phyloP scores from a whole-genome alignment of 75 land plant species.

The Sequoia sempervirens region DNA sequence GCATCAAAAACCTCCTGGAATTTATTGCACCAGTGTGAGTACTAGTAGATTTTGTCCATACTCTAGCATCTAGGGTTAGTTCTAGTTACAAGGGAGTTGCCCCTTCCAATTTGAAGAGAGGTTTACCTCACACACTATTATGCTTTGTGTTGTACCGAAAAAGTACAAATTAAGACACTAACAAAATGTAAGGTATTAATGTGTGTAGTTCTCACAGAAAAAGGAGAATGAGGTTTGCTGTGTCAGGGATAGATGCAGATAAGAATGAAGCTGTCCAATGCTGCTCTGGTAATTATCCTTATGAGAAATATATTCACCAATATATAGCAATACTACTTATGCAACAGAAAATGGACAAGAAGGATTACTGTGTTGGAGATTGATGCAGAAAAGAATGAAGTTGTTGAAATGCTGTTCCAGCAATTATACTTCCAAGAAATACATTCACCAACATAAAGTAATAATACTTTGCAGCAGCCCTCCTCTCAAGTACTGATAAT shows the following conservation, averaged over 20 bases:
- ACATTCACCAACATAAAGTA: conserved; percentile 65
- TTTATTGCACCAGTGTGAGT: too few species aligned
- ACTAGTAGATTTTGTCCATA: too few species aligned
- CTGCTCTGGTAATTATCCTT: conserved; percentile 56
- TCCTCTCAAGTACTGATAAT: conserved; percentile 48
- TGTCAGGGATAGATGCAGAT: conserved; percentile 40
- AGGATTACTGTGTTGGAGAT: conserved; percentile 44
- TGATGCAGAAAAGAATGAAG: conserved; percentile 44
- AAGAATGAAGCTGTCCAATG: conserved; percentile 56
- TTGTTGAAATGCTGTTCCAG: conserved; percentile 71
- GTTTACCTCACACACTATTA: too few species aligned
- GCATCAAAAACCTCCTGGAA: too few species aligned
- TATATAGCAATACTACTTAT: background rate
- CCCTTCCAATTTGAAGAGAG: too few species aligned
- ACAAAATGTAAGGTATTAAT: background rate
- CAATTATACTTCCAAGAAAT: conserved; percentile 59
- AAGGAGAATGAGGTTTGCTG: conserved; percentile 12
- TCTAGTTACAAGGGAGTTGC: too few species aligned
- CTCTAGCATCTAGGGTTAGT: too few species aligned
- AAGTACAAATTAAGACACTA: too few species aligned
- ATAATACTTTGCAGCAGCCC: conserved; percentile 48
- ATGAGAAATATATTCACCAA: conserved; percentile 44
- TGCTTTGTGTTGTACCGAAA: too few species aligned
- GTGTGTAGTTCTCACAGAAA: background rate
- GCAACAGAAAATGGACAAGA: background rate